These are phyloP conservation scores for Arctostaphylos glauca DNA, from an alignment of 148 eudicot genomes.

Conservation along the genomic window DNA sequence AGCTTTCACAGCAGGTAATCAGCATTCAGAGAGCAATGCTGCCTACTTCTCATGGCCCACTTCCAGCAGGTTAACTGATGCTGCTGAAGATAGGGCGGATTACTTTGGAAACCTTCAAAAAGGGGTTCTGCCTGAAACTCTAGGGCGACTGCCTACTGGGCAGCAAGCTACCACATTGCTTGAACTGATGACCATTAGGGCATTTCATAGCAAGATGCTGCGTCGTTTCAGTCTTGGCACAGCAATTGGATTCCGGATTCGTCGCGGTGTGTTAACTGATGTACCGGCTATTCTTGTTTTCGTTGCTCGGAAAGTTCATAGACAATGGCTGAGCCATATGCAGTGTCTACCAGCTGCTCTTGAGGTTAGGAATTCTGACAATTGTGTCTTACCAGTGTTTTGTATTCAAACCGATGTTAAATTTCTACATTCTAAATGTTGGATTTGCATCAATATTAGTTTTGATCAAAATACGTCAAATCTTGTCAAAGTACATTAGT, in stretches of 20 bases:
- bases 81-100: slow-evolving; percentile 61
- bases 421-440: neutral
- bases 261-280: slow-evolving; percentile 49
- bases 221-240: slow-evolving; percentile 64
- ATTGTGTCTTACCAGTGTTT: neutral
- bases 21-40: slow-evolving; percentile 55
- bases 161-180: slow-evolving; percentile 59
- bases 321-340: slow-evolving; percentile 51
- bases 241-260: slow-evolving; percentile 60
- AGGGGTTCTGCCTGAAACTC: slow-evolving; percentile 59
- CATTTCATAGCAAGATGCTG: slow-evolving; percentile 61
- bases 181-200: slow-evolving; percentile 68
- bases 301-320: slow-evolving; percentile 65
- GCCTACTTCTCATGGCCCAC: slow-evolving; percentile 74
- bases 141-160: slow-evolving; percentile 49
- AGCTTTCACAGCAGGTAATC: slow-evolving; percentile 41
- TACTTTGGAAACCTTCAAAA: slow-evolving; percentile 67
- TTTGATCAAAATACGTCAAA: neutral
- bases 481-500: neutral
- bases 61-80: slow-evolving; percentile 46
- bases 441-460: neutral
- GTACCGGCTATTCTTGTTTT: slow-evolving; percentile 73
- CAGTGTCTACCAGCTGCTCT: slow-evolving; percentile 59
- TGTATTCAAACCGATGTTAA: neutral
- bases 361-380: slow-evolving; percentile 35